Evolutionary conservation across 495 filamentous ascomycete species (phyloP), one percentile per base, ranked within the genome.

Genomic region (Aspergillus homomorphus): DNA sequence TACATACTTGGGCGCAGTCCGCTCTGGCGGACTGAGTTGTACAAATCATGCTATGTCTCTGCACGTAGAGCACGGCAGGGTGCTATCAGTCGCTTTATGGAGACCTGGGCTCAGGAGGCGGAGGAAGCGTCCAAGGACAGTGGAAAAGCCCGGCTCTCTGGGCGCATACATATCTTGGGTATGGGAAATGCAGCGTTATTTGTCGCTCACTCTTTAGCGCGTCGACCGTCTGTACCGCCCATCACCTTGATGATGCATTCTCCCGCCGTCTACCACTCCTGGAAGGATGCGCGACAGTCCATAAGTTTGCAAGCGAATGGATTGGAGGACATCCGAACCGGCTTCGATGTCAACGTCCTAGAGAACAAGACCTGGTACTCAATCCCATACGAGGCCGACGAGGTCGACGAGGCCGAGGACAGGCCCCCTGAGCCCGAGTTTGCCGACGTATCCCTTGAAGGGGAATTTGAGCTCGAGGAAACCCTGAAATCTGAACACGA

Each of bases 131-230:
- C 70, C n/a, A 45, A 41, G 23, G 58, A 64, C 20, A 53, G 67
- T 4, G 56, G 63, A 16, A 64, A 61, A 28, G 54, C 56, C 38
- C 59, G 61, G 20, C 51, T 78, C 42, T 73, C 73, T 4, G 77
- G 77, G 21, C 73, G 77, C 54, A 84, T 88, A 51, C 80, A 88
- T 58, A 78, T 88, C 49, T 62, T 87, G 0, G 85, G 85, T 8
- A 52, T 80, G 18, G 84, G 84, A 45, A 85, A 78, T 64, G 66
- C 84, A 22, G 85, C 84, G 14, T 77, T 71, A 16, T 84, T 88
- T 51, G 74, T 87, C 51, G 84, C 84, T 12, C 84, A 87, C 62
- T 77, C 82, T 6, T 66, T 88, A 5, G 79, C 78, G 6, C 74
- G 77, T 26, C 72, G 84, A 33, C 73, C 76, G 23, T 77, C 82